Evolutionary conservation across 306 rosid genomes (phyloP), one percentile per base, ranked within the genome.

Genomic region (Acacia confusa): DNA sequence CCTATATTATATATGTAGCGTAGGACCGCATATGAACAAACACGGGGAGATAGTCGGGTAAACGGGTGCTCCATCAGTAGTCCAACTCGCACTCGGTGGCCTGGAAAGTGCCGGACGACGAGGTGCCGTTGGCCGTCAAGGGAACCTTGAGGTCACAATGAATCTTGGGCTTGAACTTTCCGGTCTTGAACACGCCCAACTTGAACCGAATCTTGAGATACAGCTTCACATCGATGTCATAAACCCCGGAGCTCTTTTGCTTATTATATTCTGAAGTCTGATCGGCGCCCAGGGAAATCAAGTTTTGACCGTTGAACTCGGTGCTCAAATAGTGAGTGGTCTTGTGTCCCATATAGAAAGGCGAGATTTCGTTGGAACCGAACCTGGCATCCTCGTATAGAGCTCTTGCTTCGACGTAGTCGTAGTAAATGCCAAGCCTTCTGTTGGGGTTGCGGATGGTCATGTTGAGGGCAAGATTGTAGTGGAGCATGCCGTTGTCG

Each of bases 391-490:
- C 90, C n/a, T 89, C 48, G 82, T 89, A 91, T 27, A 86, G 38
- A 7, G 86, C 86, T 4, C 63, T 43, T 57, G 89, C 85, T 41
- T 89, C 89, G 76, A 91, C 22, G 75, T 7, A 10, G 76, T 88
- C 92, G 88, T 87, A 90, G 81, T 88, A 89, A 72, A 91, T 36
- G 0, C 91, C 92, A 17, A 92, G 55, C 16, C 86, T 34, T 0
- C 60, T 78, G 90, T 86, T 90, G 41, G 94, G 84, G 85, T 89
- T 90, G 1, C 98, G 91, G 72, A 85, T 27, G 36, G 91, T 63
- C 72, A 91, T n/a, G 82, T 91, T 86, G 74, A 89, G 85, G 0
- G 83, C 85, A 4, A 91, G 88, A 53, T 88, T 52, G 82, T 83
- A 89, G 27, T 73, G 15, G 22, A 92, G 90, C 19, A 74, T 76